phyloP scores from a whole-genome alignment of 495 filamentous ascomycete species.

The Xylaria nigripes region DNA sequence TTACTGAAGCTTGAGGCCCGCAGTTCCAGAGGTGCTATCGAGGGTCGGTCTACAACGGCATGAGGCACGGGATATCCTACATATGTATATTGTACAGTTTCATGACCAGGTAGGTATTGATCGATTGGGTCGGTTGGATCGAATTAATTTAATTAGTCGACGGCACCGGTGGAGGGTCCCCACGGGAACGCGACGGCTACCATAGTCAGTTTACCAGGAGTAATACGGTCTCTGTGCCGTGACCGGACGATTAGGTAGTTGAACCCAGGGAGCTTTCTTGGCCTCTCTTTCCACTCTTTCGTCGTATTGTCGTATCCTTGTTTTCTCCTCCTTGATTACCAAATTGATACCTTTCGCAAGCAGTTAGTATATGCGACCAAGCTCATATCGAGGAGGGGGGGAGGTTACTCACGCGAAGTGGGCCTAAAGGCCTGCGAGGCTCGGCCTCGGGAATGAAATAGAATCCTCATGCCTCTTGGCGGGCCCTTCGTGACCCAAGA shows the following conservation, averaged over 20 bases:
- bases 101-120: not conserved
- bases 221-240: constrained; percentile 79
- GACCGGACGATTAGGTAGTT: constrained; percentile 70
- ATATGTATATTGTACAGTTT: constrained; percentile 6
- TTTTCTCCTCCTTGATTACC: constrained; percentile 86
- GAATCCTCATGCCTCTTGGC: constrained; percentile 39
- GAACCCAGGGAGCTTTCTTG: constrained; percentile 70
- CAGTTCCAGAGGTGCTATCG: not conserved
- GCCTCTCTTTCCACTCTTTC: constrained; percentile 65
- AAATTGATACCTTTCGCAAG: constrained; percentile 56
- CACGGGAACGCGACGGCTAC: not conserved
- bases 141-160: no score
- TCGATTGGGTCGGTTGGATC: not conserved
- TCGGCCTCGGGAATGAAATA: constrained; percentile 62
- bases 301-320: constrained; percentile 66
- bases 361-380: not conserved
- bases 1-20: not conserved
- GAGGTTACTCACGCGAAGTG: constrained; percentile 54
- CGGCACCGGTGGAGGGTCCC: no score
- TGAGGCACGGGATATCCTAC: constrained; percentile 7
- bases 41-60: not conserved
- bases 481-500: constrained; percentile 81
- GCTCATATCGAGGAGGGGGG: not conserved
- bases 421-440: constrained; percentile 56
- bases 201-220: constrained; percentile 56